Evolutionary conservation across 768 basidiomycete species (phyloP).

Genomic region (Rhizopogon vesiculosus): DNA sequence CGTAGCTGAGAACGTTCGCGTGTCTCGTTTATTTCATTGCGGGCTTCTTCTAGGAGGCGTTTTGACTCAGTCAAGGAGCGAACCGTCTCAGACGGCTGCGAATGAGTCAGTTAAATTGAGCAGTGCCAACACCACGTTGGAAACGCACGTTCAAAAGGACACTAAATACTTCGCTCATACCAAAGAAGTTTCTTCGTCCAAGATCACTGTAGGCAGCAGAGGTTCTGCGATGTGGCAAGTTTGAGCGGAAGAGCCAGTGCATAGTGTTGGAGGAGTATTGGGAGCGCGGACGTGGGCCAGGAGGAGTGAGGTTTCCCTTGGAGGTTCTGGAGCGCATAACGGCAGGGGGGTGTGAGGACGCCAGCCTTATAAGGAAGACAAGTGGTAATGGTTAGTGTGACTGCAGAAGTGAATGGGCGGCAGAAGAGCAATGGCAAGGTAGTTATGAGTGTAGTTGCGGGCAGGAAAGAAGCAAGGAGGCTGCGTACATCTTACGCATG

Average conservation of each 20-base stretch:
- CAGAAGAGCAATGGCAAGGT: conserved; percentile 2
- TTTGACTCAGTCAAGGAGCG: conserved; percentile 77
- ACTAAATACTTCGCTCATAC: conserved; percentile 72
- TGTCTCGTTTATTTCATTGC: conserved; percentile 67
- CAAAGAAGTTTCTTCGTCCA: conserved; percentile 71
- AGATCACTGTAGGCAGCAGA: conserved; percentile 58
- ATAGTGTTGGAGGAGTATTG: conserved; percentile 30
- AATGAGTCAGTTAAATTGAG: conserved; percentile 8
- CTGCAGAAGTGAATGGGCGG: conserved; percentile 1
- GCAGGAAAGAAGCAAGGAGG: conserved; percentile 11
- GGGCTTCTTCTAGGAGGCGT: conserved; percentile 71
- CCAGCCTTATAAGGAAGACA: conserved; percentile 9
- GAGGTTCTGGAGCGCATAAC: conserved; percentile 21
- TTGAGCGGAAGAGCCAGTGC: conserved; percentile 75
- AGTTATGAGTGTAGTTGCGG: conserved; percentile 11
- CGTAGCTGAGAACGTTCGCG: conserved; percentile 62
- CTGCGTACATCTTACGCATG: conserved; percentile 22
- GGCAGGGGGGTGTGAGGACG: conserved; percentile 3
- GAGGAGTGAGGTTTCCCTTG: conserved; percentile 15
- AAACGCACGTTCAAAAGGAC: conserved; percentile 68
- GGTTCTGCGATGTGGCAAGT: conserved; percentile 59
- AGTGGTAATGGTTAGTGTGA: conserved; percentile 6
- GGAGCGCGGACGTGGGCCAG: conserved; percentile 26
- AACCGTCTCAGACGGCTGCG: conserved; percentile 72
- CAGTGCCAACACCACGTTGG: not conserved